Evolutionary conservation across 2,329 filamentous ascomycete genomes (phyloP), one percentile per base, ranked within the genome.

Genomic region (Aureobasidium sp.): DNA sequence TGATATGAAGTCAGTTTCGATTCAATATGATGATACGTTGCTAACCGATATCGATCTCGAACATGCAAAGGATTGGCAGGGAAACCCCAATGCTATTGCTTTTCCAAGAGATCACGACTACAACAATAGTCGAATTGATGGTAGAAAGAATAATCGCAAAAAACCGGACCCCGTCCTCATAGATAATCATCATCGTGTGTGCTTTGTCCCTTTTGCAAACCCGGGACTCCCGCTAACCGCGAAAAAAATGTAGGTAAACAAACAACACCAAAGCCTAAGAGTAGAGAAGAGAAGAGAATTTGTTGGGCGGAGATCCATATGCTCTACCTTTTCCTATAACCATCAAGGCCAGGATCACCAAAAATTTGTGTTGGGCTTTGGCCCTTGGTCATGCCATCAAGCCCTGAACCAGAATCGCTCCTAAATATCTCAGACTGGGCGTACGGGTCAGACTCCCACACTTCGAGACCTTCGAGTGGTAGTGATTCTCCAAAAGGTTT

Each of bases 401-500:
- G 38, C 60, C 57, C 55, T 25, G 58, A 46, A 10, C 62, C 51
- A 21, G 64, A 63, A 29, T 60, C 61, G 40, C 54, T 62, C 8
- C 54, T 50, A 50, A 50, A 54, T 13, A 47, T 45, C 23, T 60
- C 60, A 4, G 43, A 38, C 27, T 59, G 43, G 40, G 59, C 55
- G 29, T 60, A 47, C 23, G 66, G 64, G 51, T 72, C 70, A 40
- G 66, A 68, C 23, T 82, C 79, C 84, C 84, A 88, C 3, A 85
- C 72, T 0, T 84, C 82, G 15, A 86, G 74, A 1, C 83, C 84
- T 45, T 80, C 80, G 1, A 78, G 75, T 1, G 87, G 86, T 62
- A 84, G 77, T 31, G 84, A 79, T 63, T 87, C 83, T n/a, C 83
- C 86, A 21, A 73, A 75, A 0, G 88, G 84, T 29, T 75, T 78